phyloP scores from a whole-genome alignment of 2,329 filamentous ascomycete species.

The Colletotrichum aenigma region DNA sequence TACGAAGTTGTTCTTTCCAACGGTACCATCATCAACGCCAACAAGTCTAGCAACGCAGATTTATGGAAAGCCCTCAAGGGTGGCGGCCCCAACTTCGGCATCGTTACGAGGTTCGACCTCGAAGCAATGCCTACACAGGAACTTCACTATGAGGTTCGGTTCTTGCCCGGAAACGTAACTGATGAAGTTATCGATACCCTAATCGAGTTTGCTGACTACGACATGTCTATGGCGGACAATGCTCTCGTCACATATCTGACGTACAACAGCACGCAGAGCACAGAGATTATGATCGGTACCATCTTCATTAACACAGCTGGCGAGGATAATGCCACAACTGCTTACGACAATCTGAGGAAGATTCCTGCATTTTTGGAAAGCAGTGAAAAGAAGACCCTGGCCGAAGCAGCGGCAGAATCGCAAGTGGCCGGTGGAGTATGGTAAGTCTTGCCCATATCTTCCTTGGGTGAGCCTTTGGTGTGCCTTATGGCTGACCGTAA shows the following conservation, averaged over 20 bases:
- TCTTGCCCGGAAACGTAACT: background rate
- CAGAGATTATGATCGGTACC: constrained; percentile 10
- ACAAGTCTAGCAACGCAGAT: constrained; percentile 36
- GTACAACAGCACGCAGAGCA: background rate
- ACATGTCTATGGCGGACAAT: background rate
- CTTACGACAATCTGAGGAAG: background rate
- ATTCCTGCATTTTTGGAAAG: background rate
- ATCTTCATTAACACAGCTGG: constrained; percentile 24
- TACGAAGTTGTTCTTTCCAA: constrained; percentile 48
- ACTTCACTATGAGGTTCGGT: background rate
- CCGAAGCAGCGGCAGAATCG: background rate
- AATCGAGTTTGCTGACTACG: constrained; percentile 27
- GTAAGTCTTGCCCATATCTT: background rate
- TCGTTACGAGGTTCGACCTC: constrained; percentile 29
- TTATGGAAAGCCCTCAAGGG: constrained; percentile 50
- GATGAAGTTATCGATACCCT: constrained; percentile 26
- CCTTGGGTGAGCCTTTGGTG: background rate
- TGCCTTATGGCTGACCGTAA: background rate
- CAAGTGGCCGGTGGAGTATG: background rate
- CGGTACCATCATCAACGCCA: constrained; percentile 44
- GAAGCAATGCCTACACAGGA: background rate
- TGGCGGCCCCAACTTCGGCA: constrained; percentile 52
- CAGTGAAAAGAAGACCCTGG: background rate
- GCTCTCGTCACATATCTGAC: background rate
- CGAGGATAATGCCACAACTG: background rate